phyloP scores from a whole-genome alignment of 1,284 basidiomycete species.

The Golubevia sp. region DNA sequence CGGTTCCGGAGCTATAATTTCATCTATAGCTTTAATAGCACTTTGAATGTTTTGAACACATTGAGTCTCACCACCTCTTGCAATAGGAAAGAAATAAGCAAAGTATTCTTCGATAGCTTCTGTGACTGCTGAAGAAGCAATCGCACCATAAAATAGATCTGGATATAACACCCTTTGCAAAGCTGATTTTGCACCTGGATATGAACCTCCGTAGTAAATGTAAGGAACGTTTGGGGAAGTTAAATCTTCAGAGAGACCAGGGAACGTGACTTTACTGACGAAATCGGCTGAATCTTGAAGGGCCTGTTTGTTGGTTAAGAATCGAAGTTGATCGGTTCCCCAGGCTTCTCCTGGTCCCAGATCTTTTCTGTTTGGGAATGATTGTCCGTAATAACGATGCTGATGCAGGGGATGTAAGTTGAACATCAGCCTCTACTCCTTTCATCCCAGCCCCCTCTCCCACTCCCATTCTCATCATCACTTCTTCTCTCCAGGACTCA shows the following conservation, averaged over 20 bases:
- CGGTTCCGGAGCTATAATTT: constrained; percentile 43
- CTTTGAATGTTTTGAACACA: constrained; percentile 48
- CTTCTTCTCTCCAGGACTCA: neutral
- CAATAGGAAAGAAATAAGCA: constrained; percentile 44
- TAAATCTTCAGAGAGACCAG: constrained; percentile 26
- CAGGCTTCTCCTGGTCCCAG: constrained; percentile 32
- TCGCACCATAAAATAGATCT: constrained; percentile 43
- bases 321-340: constrained; percentile 49
- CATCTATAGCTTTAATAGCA: constrained; percentile 42
- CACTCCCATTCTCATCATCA: neutral
- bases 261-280: constrained; percentile 29
- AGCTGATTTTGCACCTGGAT: constrained; percentile 48
- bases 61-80: constrained; percentile 26
- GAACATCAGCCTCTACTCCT: neutral
- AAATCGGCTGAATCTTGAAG: constrained; percentile 52
- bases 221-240: constrained; percentile 14
- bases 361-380: constrained; percentile 33
- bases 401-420: neutral
- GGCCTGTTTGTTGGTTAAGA: constrained; percentile 49
- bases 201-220: constrained; percentile 59
- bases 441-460: neutral
- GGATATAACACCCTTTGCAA: constrained; percentile 48
- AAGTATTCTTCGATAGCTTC: constrained; percentile 43
- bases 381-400: constrained; percentile 55
- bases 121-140: constrained; percentile 50